Conservation (phyloP, 352 stramenopile species). For the Pythium aristosporum region DNA sequence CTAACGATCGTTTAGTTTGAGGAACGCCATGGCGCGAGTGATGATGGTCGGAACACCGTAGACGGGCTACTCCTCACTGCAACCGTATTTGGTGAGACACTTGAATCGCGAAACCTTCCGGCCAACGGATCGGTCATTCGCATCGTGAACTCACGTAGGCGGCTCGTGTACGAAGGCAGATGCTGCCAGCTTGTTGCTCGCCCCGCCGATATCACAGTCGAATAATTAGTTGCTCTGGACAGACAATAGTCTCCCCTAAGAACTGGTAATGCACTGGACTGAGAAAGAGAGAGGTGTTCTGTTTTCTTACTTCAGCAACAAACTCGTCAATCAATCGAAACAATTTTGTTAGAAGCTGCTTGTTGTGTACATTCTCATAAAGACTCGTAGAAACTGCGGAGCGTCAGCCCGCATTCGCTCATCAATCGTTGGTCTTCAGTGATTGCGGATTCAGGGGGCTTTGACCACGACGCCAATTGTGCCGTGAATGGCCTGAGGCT, state of each 20-base stretch:
- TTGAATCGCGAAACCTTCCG: slow-evolving; percentile 8
- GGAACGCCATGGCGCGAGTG: neutral
- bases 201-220: slow-evolving; percentile 6
- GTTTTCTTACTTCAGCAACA: neutral
- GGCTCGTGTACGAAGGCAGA: slow-evolving; percentile 19
- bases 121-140: slow-evolving; percentile 10
- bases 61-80: slow-evolving; percentile 20
- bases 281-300: neutral
- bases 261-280: too few species aligned
- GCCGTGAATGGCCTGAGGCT: slow-evolving; percentile 15
- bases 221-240: neutral
- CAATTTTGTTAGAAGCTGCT: too few species aligned
- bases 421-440: slow-evolving; percentile 21
- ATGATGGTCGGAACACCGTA: slow-evolving; percentile 12
- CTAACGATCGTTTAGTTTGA: too few species aligned
- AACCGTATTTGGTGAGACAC: slow-evolving; percentile 23
- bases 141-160: slow-evolving; percentile 20
- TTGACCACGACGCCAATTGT: slow-evolving; percentile 16
- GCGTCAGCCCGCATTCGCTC: slow-evolving; percentile 1
- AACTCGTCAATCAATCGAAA: neutral
- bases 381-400: slow-evolving; percentile 2
- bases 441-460: slow-evolving; percentile 12
- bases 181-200: slow-evolving; percentile 21
- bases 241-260: too few species aligned
- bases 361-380: neutral